Base-by-base conservation (phyloP, 2,329 filamentous ascomycete genomes). In the Chaetomium strumarium region DNA sequence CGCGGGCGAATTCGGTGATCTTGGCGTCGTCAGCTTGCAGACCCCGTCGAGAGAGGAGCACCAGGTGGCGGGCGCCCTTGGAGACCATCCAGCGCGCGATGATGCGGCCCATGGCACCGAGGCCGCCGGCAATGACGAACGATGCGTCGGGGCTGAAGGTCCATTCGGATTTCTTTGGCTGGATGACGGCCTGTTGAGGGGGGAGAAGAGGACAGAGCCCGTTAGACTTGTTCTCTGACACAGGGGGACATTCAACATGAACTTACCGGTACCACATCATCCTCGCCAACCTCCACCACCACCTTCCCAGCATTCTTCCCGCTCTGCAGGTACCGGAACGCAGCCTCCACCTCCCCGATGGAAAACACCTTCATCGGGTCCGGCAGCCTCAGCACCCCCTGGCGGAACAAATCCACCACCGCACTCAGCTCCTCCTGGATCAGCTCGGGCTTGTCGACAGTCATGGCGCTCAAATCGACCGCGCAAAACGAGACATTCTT, bases 71-170 rank as follows among this genome's bases (percentile, higher is more conserved):
- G 2, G 72, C 73, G 0, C 72, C 73, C 39, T 66, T 63, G 3
- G 67, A 62, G 2, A 63, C 66, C 62, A 73, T 64, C 63, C 65
- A 69, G 16, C 46, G 53, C 13, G 67, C 63, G 29, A 70, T 64
- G 40, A 60, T 63, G 34, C 62, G 61, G n/a, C 71, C 71, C 1
- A 72, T 59, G 33, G 68, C 70, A 33, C 70, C 69, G 1, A 69
- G 62, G 13, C 71, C 70, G 46, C 71, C 71, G 16, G 65, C 62
- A 14, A 73, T 55, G 2, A 72, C 53, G 44, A 72, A 73, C 1
- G 64, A 59, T 2, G 61, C 65, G 7, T 64, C 63, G 1, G 51
- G 30, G 29, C 34, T 29, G 36, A 46, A 52, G 5, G 63, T 49
- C 33, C 33, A 34, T 34, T 11, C 14, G 3, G 33, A 34, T 14